A percentile compares a stretch with the other conserved stretches of the same genome.
phyloP scores from a whole-genome alignment of 441 rosid genomes.

The Gossypium gossypioides region DNA sequence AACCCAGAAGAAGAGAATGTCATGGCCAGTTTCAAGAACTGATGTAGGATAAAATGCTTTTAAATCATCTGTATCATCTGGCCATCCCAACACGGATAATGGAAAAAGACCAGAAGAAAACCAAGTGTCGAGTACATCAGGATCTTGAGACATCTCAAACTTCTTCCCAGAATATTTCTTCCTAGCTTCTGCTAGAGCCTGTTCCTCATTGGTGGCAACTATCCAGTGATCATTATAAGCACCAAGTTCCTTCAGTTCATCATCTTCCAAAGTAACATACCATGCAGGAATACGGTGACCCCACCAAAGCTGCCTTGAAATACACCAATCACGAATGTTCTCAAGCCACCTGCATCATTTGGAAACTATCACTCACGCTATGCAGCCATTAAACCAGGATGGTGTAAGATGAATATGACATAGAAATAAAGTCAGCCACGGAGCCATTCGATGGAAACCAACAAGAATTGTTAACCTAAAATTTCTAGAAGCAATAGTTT shows the following conservation, averaged over 20 bases:
- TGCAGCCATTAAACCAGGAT: not conserved
- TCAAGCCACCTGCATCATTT: slow-evolving; percentile 76
- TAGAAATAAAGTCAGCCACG: not conserved
- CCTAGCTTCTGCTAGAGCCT: slow-evolving; percentile 52
- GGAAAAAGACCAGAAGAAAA: slow-evolving; percentile 89
- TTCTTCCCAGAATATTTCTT: slow-evolving; percentile 57
- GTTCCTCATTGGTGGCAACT: slow-evolving; percentile 64
- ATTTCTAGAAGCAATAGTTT: not conserved
- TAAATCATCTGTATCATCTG: slow-evolving; percentile 74
- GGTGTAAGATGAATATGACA: not conserved
- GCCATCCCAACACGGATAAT: slow-evolving; percentile 81
- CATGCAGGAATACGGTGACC: slow-evolving; percentile 92
- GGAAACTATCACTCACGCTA: not conserved
- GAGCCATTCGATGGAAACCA: not conserved
- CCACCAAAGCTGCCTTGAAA: slow-evolving; percentile 98
- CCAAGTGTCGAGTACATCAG: slow-evolving; percentile 95
- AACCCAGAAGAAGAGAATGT: slow-evolving; percentile 92
- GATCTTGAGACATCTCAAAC: slow-evolving; percentile 66
- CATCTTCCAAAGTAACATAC: slow-evolving; percentile 73
- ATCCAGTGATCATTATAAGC: slow-evolving; percentile 78
- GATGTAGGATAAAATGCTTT: slow-evolving; percentile 84
- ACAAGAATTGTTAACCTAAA: not conserved
- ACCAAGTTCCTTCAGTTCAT: slow-evolving; percentile 64
- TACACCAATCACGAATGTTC: slow-evolving; percentile 92
- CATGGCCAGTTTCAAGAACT: slow-evolving; percentile 90